Evolutionary conservation across 148 eudicot species (phyloP).

Genomic region (Hydrangea macrophylla): DNA sequence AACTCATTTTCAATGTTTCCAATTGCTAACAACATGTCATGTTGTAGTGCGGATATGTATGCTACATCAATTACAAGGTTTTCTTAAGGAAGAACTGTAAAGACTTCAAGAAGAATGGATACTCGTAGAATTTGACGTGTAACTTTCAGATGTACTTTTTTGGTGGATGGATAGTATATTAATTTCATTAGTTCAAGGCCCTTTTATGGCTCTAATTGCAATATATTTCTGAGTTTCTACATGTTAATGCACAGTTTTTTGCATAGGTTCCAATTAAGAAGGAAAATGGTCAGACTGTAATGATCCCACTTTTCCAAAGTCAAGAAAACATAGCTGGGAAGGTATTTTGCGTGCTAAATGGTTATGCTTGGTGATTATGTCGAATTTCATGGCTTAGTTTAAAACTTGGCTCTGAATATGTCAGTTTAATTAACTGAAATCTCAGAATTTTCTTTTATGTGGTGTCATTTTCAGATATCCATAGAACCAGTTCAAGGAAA

Average conservation of each 20-base stretch:
- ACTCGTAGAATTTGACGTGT: too few relatives aligned
- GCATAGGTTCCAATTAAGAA: constrained; percentile 66
- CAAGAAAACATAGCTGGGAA: constrained; percentile 86
- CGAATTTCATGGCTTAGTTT: not conserved
- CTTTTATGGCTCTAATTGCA: too few relatives aligned
- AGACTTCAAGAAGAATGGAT: too few relatives aligned
- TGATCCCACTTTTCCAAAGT: constrained; percentile 87
- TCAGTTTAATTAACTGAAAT: not conserved
- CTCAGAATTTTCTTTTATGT: not conserved
- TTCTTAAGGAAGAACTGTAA: too few relatives aligned
- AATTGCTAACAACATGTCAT: too few relatives aligned
- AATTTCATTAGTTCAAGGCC: not conserved
- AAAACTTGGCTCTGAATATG: not conserved
- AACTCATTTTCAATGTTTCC: too few relatives aligned
- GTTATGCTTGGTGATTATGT: not conserved
- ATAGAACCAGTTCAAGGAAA: constrained; percentile 90
- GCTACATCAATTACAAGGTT: too few relatives aligned
- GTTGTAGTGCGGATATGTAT: too few relatives aligned
- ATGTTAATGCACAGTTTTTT: too few relatives aligned
- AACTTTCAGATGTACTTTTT: too few relatives aligned
- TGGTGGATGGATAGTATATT: too few relatives aligned
- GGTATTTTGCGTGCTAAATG: constrained; percentile 36
- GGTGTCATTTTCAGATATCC: constrained; percentile 51
- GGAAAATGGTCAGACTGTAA: constrained; percentile 79
- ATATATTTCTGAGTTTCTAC: too few relatives aligned